These are phyloP conservation scores for Aspergillus avenaceus DNA, from an alignment of 495 filamentous ascomycete genomes.

Conservation along the genomic window DNA sequence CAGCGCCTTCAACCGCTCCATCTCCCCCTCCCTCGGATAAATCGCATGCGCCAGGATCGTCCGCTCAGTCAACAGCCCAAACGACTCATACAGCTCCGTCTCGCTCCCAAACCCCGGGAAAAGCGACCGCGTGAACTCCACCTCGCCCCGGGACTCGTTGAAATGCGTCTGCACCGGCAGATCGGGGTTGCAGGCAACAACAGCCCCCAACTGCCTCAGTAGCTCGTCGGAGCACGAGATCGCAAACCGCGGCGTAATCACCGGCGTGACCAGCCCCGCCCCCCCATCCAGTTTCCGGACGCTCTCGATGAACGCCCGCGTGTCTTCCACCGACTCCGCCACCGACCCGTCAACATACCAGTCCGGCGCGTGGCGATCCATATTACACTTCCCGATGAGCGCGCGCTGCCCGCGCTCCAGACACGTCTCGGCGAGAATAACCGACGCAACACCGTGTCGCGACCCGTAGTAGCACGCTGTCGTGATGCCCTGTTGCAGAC, in stretches of 20 bases:
- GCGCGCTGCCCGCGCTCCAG: constrained; percentile 56
- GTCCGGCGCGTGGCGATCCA: constrained; percentile 57
- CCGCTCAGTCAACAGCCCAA: constrained; percentile 48
- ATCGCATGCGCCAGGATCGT: constrained; percentile 65
- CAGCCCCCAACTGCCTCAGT: constrained; percentile 46
- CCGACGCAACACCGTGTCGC: constrained; percentile 52
- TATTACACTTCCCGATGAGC: constrained; percentile 63
- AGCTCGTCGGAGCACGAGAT: constrained; percentile 53
- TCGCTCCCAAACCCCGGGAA: constrained; percentile 52
- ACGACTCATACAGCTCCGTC: constrained; percentile 51
- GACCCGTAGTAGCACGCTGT: constrained; percentile 64
- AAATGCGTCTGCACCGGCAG: constrained; percentile 63
- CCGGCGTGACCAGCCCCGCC: constrained; percentile 43
- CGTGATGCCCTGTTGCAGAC: constrained; percentile 60
- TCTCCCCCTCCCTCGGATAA: constrained; percentile 52
- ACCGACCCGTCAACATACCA: constrained; percentile 53
- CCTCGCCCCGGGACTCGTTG: constrained; percentile 56
- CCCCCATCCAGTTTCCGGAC: constrained; percentile 25
- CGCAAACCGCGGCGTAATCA: constrained; percentile 63
- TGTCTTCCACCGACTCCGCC: constrained; percentile 46
- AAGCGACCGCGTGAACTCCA: constrained; percentile 43
- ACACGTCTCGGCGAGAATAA: constrained; percentile 57
- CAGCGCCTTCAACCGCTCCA: constrained; percentile 38
- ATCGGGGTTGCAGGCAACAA: constrained; percentile 46
- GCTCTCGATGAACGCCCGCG: constrained; percentile 48